Evolutionary conservation across 2,329 filamentous ascomycete genomes (phyloP).

Genomic region (Curvularia lunata): DNA sequence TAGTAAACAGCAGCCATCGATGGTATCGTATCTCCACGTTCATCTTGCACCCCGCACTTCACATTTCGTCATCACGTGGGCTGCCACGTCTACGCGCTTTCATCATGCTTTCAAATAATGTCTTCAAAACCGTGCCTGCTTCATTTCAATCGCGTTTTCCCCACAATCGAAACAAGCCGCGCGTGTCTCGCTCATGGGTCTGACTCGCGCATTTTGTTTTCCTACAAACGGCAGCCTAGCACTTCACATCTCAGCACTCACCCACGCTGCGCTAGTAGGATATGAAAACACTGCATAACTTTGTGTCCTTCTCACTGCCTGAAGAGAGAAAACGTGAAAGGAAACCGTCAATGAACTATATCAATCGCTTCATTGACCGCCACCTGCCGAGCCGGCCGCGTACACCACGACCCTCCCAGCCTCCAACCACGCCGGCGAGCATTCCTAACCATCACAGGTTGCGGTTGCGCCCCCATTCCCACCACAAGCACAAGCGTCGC

Average conservation of each 20-base stretch:
- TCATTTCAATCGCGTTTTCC: neutral
- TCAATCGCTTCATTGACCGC: conserved; percentile 19
- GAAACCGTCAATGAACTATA: conserved; percentile 15
- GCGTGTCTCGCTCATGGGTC: conserved; percentile 2
- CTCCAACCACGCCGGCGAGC: neutral
- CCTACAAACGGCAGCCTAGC: conserved; percentile 9
- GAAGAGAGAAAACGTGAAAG: neutral
- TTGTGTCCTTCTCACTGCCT: neutral
- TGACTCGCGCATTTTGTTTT: neutral
- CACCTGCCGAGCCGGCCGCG: neutral
- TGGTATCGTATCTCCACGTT: conserved; percentile 7
- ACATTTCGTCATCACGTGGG: neutral
- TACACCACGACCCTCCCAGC: neutral
- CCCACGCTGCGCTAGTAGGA: conserved; percentile 3
- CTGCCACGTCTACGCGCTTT: neutral
- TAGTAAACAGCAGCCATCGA: neutral
- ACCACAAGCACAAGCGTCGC: conserved; percentile 13
- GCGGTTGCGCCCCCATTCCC: conserved; percentile 2
- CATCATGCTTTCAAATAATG: neutral
- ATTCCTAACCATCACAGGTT: neutral
- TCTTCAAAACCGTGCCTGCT: neutral
- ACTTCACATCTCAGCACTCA: conserved; percentile 8
- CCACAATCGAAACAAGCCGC: neutral
- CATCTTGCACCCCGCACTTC: conserved; percentile 6
- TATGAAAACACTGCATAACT: conserved; percentile 7